These are phyloP conservation scores for Helotiales sp. DNA, from an alignment of 2,329 filamentous ascomycete species.

Conservation along the genomic window DNA sequence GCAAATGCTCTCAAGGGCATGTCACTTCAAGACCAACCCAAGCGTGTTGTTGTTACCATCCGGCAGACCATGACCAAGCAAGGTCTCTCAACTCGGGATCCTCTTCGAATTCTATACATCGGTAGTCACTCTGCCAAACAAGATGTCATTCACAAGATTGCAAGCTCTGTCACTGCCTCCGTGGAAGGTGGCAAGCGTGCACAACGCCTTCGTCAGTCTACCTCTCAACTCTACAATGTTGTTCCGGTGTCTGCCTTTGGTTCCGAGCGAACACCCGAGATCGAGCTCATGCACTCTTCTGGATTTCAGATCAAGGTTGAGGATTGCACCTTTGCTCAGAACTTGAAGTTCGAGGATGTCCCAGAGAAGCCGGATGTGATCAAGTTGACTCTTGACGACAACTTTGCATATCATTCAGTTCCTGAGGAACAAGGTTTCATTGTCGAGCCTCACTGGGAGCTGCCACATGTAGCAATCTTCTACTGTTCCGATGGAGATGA, in stretches of 20 bases:
- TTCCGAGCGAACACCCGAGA: slow-evolving; percentile 51
- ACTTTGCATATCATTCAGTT: slow-evolving; percentile 45
- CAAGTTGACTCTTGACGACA: slow-evolving; percentile 46
- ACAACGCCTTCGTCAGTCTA: slow-evolving; percentile 41
- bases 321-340: slow-evolving; percentile 51
- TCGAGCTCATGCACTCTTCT: slow-evolving; percentile 58
- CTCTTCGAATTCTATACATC: slow-evolving; percentile 55
- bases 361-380: slow-evolving; percentile 48
- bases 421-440: slow-evolving; percentile 45
- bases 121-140: slow-evolving; percentile 49
- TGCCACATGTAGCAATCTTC: slow-evolving; percentile 56
- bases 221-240: slow-evolving; percentile 56
- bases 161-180: slow-evolving; percentile 53
- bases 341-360: slow-evolving; percentile 40
- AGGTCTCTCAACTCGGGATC: slow-evolving; percentile 51
- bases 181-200: slow-evolving; percentile 41
- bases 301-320: slow-evolving; percentile 58
- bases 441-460: slow-evolving; percentile 51
- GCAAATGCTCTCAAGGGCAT: slow-evolving; percentile 44
- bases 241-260: slow-evolving; percentile 57
- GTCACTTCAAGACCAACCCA: slow-evolving; percentile 43
- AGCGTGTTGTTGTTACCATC: slow-evolving; percentile 49
- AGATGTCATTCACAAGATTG: slow-evolving; percentile 53
- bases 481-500: slow-evolving; percentile 53
- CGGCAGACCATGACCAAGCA: slow-evolving; percentile 55